Conservation (phyloP, 495 filamentous ascomycete species). For the Margaritispora aquatica region DNA sequence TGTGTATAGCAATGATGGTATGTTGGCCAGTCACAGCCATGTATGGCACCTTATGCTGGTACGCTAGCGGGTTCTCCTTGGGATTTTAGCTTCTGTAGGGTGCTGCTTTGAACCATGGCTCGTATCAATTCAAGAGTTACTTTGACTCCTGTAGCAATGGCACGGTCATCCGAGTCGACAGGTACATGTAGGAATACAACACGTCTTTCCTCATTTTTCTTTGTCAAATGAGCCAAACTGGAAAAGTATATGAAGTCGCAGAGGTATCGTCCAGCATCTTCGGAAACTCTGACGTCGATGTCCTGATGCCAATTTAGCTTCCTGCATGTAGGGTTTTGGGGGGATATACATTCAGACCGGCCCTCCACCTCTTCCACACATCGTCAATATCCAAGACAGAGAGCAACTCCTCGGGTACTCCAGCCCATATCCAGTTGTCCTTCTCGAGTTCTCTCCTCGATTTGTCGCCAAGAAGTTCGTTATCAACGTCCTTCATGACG, state of each 20-base stretch:
- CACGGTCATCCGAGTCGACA: constrained; percentile 44
- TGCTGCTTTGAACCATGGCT: constrained; percentile 50
- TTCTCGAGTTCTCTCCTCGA: constrained; percentile 34
- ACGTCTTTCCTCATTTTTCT: constrained; percentile 43
- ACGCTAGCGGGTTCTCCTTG: not conserved
- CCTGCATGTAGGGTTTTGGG: not conserved
- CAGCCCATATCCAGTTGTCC: constrained; percentile 37
- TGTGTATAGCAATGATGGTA: not conserved
- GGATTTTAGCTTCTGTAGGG: constrained; percentile 6
- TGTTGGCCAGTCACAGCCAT: not conserved
- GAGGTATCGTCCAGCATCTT: constrained; percentile 73
- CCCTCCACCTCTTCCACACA: constrained; percentile 49
- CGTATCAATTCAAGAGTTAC: constrained; percentile 65
- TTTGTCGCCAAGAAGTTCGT: constrained; percentile 30
- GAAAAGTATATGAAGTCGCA: constrained; percentile 88
- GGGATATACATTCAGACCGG: constrained; percentile 13
- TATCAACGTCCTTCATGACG: constrained; percentile 59
- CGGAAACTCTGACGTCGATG: constrained; percentile 56
- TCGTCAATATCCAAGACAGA: constrained; percentile 47
- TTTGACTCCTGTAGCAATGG: constrained; percentile 52
- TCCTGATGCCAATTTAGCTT: constrained; percentile 18
- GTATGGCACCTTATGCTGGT: not conserved
- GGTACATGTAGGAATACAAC: constrained; percentile 81
- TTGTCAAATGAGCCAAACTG: constrained; percentile 48
- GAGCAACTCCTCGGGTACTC: constrained; percentile 37